Percentiles rank a stretch among this genome's conserved stretches.
phyloP scores from a whole-genome alignment of 208 protist species.

The Leptomonas seymouri region DNA sequence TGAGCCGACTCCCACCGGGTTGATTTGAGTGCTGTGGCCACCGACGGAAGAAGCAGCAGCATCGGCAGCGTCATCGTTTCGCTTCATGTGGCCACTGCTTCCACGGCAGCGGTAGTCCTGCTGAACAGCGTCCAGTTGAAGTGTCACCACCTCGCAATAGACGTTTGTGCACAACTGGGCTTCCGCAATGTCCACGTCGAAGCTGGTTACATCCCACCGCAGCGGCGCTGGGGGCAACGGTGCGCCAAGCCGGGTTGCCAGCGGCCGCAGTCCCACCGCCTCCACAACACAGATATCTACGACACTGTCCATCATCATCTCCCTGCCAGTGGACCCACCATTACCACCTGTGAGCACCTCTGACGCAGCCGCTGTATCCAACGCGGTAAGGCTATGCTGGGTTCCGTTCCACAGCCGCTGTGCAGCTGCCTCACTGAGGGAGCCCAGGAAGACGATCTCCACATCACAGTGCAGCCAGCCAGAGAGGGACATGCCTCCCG shows the following conservation, averaged over 20 bases:
- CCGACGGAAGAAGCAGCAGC: too few species aligned
- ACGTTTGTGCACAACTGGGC: conserved; percentile 5
- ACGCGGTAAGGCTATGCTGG: conserved; percentile 19
- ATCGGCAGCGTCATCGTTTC: too few species aligned
- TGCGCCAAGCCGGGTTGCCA: conserved; percentile 2
- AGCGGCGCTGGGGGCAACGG: conserved; percentile 10
- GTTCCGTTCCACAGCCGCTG: conserved; percentile 35
- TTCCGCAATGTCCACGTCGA: not conserved
- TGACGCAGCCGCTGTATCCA: conserved; percentile 1
- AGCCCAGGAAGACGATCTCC: conserved; percentile 20
- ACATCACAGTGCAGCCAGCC: conserved; percentile 62
- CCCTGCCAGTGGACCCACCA: not conserved
- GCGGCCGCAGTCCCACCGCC: conserved; percentile 29
- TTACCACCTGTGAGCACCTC: not conserved
- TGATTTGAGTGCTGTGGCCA: too few species aligned
- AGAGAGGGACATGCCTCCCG: conserved; percentile 10
- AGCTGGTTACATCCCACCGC: conserved; percentile 5
- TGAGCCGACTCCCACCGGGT: too few species aligned
- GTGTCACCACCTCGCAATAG: conserved; percentile 29
- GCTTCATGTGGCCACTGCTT: too few species aligned
- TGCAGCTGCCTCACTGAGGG: conserved; percentile 16
- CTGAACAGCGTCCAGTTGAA: not conserved
- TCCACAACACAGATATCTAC: conserved; percentile 37
- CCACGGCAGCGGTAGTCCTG: too few species aligned
- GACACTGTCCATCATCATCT: conserved; percentile 1